Evolutionary conservation across 2,329 filamentous ascomycete species (phyloP).

Genomic region (Dothideomycetes sp.): DNA sequence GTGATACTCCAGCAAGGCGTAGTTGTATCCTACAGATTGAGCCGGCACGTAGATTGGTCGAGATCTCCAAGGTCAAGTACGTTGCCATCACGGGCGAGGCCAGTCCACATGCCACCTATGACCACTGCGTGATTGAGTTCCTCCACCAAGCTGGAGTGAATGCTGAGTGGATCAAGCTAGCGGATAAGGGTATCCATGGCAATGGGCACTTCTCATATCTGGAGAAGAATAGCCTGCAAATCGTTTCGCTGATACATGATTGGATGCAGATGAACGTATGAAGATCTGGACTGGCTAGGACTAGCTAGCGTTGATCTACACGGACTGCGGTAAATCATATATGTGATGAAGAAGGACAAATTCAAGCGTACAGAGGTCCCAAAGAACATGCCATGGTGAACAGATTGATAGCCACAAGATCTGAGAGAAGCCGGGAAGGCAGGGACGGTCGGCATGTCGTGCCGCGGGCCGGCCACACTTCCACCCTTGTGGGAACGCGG

Average conservation of each 20-base stretch:
- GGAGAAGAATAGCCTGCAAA: conserved; percentile 41
- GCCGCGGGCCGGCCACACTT: too few relatives aligned
- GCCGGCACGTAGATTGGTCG: conserved; percentile 36
- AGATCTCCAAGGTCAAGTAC: conserved; percentile 41
- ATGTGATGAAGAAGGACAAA: too few relatives aligned
- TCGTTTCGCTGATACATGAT: conserved; percentile 30
- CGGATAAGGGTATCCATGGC: conserved; percentile 36
- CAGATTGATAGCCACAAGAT: too few relatives aligned
- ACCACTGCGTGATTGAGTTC: conserved; percentile 46
- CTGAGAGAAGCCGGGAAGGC: too few relatives aligned
- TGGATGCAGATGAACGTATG: conserved; percentile 13
- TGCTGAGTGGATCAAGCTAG: conserved; percentile 38
- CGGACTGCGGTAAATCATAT: too few relatives aligned
- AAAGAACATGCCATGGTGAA: too few relatives aligned
- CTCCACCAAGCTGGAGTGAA: conserved; percentile 43
- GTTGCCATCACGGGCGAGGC: conserved; percentile 45
- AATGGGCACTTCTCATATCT: conserved; percentile 50
- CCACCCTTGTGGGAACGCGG: too few relatives aligned
- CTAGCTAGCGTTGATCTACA: too few relatives aligned
- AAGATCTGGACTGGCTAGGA: too few relatives aligned
- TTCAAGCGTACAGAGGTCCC: too few relatives aligned
- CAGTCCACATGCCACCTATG: conserved; percentile 44
- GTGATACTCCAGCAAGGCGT: conserved; percentile 22
- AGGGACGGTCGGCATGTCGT: too few relatives aligned
- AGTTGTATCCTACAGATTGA: conserved; percentile 33